Conservation (phyloP, 495 filamentous ascomycete species). For the Terfezia boudieri region DNA sequence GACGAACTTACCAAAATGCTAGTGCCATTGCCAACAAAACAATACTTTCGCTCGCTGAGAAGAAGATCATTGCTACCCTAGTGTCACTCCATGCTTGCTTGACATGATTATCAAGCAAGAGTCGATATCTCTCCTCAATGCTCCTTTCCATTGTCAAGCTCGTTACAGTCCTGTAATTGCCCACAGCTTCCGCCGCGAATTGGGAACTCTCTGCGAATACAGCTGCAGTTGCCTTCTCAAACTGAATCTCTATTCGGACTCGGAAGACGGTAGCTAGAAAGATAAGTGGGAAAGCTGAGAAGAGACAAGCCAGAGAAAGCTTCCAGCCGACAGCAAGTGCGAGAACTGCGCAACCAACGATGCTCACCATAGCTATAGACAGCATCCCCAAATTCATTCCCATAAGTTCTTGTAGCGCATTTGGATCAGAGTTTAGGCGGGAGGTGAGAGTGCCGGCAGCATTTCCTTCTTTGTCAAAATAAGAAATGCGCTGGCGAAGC, state of each 20-base stretch:
- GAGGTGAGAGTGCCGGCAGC: slow-evolving; percentile 29
- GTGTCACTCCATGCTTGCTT: slow-evolving; percentile 29
- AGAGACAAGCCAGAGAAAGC: slow-evolving; percentile 28
- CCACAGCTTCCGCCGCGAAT: slow-evolving; percentile 34
- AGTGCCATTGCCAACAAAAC: slow-evolving; percentile 33
- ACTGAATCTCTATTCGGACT: slow-evolving; percentile 30
- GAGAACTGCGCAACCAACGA: slow-evolving; percentile 27
- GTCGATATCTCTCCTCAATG: slow-evolving; percentile 28
- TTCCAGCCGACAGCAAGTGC: slow-evolving; percentile 37
- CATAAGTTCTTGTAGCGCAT: slow-evolving; percentile 38
- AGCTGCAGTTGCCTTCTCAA: slow-evolving; percentile 28
- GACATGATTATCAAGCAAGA: slow-evolving; percentile 29
- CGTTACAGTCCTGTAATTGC: slow-evolving; percentile 33
- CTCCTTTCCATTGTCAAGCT: slow-evolving; percentile 32
- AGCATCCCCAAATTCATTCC: slow-evolving; percentile 33
- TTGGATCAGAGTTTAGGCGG: slow-evolving; percentile 34
- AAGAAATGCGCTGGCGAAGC: slow-evolving; percentile 31
- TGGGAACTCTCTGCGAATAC: slow-evolving; percentile 34
- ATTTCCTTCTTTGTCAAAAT: slow-evolving; percentile 32
- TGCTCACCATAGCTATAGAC: slow-evolving; percentile 27
- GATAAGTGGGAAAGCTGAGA: slow-evolving; percentile 29
- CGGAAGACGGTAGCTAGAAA: slow-evolving; percentile 29
- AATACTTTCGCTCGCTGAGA: slow-evolving; percentile 29
- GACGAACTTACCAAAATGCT: slow-evolving; percentile 24
- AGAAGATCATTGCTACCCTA: slow-evolving; percentile 28